Evolutionary conservation across 495 filamentous ascomycete species (phyloP).

Genomic region (Penicillium goetzii): DNA sequence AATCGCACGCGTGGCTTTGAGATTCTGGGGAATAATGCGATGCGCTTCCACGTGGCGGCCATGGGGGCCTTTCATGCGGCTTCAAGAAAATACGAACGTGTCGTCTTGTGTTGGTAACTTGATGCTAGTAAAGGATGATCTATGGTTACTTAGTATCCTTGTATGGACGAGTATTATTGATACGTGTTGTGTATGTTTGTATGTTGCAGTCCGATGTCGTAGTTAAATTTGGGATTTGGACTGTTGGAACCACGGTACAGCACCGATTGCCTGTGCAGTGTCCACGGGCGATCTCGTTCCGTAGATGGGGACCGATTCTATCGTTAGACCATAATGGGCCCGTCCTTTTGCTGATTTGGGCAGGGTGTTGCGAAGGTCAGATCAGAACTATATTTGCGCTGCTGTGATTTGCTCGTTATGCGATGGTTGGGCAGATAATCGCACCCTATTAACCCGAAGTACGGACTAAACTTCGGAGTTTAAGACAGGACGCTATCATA

Average conservation of each 20-base stretch:
- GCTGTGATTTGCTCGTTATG: background rate
- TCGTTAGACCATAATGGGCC: background rate
- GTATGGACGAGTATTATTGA: background rate
- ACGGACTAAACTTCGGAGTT: background rate
- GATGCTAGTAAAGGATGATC: too few relatives aligned
- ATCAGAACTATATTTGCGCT: background rate
- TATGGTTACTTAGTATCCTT: too few relatives aligned
- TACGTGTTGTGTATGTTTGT: background rate
- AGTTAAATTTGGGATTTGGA: background rate
- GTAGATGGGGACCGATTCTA: background rate
- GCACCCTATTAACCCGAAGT: background rate
- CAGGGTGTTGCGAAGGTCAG: background rate
- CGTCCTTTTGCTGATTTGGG: background rate
- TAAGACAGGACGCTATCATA: background rate
- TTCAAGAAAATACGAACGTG: background rate
- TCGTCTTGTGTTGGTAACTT: background rate
- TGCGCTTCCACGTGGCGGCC: background rate
- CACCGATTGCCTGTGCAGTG: background rate
- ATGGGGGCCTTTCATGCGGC: slow-evolving; percentile 1
- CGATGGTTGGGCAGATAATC: background rate
- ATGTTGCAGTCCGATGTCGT: background rate
- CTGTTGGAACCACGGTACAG: background rate
- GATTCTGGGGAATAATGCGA: background rate
- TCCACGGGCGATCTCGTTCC: background rate
- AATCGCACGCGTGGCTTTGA: background rate